Percentiles rank a stretch among this genome's conserved stretches.
These are phyloP conservation scores for Graphilbum fragrans DNA, from an alignment of 2,329 filamentous ascomycete species.

Conservation along the genomic window DNA sequence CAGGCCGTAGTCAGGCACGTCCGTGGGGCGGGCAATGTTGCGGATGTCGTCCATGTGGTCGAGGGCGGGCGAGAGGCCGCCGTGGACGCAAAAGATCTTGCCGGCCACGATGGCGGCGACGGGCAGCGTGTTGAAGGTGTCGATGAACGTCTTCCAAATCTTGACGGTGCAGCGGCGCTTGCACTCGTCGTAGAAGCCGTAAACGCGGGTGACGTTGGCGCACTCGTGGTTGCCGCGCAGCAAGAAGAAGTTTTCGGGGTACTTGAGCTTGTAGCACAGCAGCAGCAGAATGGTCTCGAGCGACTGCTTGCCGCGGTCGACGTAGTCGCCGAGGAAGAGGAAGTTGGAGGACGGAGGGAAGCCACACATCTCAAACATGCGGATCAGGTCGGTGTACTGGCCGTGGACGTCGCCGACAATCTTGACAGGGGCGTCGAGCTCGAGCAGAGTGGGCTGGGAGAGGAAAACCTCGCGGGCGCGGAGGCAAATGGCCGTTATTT, in stretches of 20 bases:
- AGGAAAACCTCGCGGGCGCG: slow-evolving; percentile 82
- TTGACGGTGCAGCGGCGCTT: slow-evolving; percentile 94
- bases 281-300: slow-evolving; percentile 88
- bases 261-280: slow-evolving; percentile 94
- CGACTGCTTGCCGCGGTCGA: slow-evolving; percentile 91
- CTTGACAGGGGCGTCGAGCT: slow-evolving; percentile 90
- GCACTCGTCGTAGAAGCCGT: slow-evolving; percentile 97
- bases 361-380: slow-evolving; percentile 97
- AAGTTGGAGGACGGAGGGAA: slow-evolving; percentile 90
- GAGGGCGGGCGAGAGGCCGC: slow-evolving; percentile 81
- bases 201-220: slow-evolving; percentile 88
- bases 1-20: slow-evolving; percentile 92
- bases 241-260: slow-evolving; percentile 93
- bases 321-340: slow-evolving; percentile 90
- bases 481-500: slow-evolving; percentile 87
- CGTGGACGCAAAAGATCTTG: slow-evolving; percentile 97
- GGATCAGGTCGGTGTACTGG: slow-evolving; percentile 90
- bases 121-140: slow-evolving; percentile 90
- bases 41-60: slow-evolving; percentile 98
- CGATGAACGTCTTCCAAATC: slow-evolving; percentile 95
- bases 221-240: slow-evolving; percentile 93
- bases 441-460: slow-evolving; percentile 81
- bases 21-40: slow-evolving; percentile 87
- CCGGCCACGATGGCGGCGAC: slow-evolving; percentile 94
- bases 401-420: slow-evolving; percentile 96